Evolutionary conservation across 106 monocot species (phyloP).

Genomic region (Platanthera guangdongensis): DNA sequence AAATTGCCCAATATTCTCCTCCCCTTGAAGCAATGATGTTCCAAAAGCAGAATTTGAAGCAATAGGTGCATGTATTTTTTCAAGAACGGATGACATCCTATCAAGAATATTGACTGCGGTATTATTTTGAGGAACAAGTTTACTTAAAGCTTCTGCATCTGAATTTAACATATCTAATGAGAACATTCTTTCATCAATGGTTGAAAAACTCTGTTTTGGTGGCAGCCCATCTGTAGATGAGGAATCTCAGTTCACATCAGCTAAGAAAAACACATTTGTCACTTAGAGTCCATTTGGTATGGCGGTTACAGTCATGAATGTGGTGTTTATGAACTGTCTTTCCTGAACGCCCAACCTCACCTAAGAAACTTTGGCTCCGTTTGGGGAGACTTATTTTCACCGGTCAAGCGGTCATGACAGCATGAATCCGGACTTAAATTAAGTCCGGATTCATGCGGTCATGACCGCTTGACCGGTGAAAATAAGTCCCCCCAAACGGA

Average conservation of each 20-base stretch:
- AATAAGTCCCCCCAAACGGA: too few species aligned
- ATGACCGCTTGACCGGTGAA: too few species aligned
- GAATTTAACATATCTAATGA: slow-evolving; percentile 31
- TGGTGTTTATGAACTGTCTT: background rate
- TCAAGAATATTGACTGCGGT: slow-evolving; percentile 45
- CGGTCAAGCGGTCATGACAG: too few species aligned
- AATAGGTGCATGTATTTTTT: slow-evolving; percentile 34
- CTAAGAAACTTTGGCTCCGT: too few species aligned
- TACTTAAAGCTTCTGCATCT: slow-evolving; percentile 4
- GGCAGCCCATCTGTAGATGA: slow-evolving; percentile 63
- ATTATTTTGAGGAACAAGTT: slow-evolving; percentile 7
- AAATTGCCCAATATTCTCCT: slow-evolving; percentile 93
- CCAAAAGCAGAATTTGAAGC: slow-evolving; percentile 52
- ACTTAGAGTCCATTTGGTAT: too few species aligned
- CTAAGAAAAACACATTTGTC: background rate
- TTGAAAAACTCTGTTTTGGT: slow-evolving; percentile 49
- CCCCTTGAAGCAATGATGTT: slow-evolving; percentile 51
- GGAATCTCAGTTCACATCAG: background rate
- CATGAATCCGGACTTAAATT: too few species aligned
- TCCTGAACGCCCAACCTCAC: too few species aligned
- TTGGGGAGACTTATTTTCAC: too few species aligned
- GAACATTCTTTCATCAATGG: slow-evolving; percentile 54
- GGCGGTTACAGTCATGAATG: too few species aligned
- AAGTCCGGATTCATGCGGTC: too few species aligned
- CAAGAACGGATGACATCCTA: slow-evolving; percentile 53